Conservation (phyloP, 179 eudicot species). For the Beta corolliflora region DNA sequence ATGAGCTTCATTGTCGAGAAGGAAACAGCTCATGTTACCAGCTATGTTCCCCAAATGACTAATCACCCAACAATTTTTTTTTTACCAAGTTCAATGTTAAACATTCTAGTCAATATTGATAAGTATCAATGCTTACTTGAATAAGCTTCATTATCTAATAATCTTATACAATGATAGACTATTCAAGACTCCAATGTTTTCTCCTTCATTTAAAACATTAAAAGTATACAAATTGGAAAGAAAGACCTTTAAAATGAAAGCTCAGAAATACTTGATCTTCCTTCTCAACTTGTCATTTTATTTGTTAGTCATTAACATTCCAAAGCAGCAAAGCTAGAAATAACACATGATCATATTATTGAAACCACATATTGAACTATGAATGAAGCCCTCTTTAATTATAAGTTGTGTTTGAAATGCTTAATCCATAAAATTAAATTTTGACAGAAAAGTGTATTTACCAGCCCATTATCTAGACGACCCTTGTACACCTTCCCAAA, state of each 20-base stretch:
- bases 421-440: neutral
- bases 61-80: no score
- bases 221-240: neutral
- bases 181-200: neutral
- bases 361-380: neutral
- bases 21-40: no score
- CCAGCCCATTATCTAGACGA: conserved; percentile 63
- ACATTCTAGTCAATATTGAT: no score
- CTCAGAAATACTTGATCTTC: neutral
- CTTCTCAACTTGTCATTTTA: neutral
- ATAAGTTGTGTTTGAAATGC: neutral
- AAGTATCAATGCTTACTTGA: no score
- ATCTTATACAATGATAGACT: no score
- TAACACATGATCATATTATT: neutral
- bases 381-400: no score
- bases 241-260: neutral
- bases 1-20: no score
- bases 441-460: neutral
- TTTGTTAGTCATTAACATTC: neutral
- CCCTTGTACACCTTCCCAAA: conserved; percentile 88
- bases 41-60: no score
- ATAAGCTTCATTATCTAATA: no score
- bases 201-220: neutral
- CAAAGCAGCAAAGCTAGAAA: neutral
- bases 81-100: no score